Base-by-base conservation (phyloP, 2,329 filamentous ascomycete species). In the Aureobasidium pullulans region DNA sequence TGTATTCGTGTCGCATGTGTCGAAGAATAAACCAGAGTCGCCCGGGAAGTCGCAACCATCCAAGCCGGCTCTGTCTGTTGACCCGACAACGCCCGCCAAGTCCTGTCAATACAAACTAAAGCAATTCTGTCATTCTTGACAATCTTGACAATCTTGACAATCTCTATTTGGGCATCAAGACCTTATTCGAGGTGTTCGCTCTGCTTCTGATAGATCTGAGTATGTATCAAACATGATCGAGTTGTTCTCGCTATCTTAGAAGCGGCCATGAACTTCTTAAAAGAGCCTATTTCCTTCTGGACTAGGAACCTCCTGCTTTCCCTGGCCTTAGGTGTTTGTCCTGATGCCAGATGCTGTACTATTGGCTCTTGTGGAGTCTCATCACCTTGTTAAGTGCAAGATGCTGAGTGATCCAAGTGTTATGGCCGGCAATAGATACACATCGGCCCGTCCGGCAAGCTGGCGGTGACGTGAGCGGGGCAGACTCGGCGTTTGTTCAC, bases 81-180 rank as follows among this genome's bases (percentile, higher is more conserved):
- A 36, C 53, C 53, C 39, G 53, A 29, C 53, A 57, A 57, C 53
- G 42, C 32, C 42, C 11, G 53, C 53, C 53, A 57, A 57, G 53
- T 42, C 53, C 42, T 57, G 53, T 57, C 53, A 57, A 46, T 31
- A 57, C 19, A 15, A 44, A 46, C 53, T 29, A 8, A 6, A 19
- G 42, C 23, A n/a, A 13, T 16, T 23, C 29, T 29, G 29, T 56
- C 49, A 42, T 39, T 5, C 13, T 40, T 28, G 19, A 34, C 48
- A 13, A 49, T 49, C 46, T 40, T 28, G 19, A 34, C 48, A 13
- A 49, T 49, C 46, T 34, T 15, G 19, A 34, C 48, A 36, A 49
- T 49, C 46, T 34, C 16, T 8, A 36, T 49, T 19, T 36, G 16
- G 31, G n/a, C 46, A 36, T 36, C n/a, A 36, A 23, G 23, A 23